A percentile compares a stretch with the other conserved stretches of the same genome.
phyloP scores from a whole-genome alignment of 768 basidiomycete species.

The Mycena indigotica region DNA sequence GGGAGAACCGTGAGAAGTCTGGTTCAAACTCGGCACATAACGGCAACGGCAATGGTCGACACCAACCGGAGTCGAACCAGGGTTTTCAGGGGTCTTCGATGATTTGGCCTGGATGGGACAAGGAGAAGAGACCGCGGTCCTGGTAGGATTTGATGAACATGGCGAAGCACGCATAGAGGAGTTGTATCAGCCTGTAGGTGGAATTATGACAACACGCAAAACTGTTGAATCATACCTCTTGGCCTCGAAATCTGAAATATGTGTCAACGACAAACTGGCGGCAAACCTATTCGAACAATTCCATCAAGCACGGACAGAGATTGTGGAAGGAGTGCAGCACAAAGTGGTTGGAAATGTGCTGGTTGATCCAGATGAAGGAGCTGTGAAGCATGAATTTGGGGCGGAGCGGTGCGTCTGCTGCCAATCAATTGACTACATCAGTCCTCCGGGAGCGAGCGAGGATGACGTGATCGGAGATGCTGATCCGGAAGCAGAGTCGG shows the following conservation, averaged over 20 bases:
- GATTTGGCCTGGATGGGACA: constrained; percentile 6
- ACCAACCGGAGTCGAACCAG: no score
- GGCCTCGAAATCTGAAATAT: not conserved
- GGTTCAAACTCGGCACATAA: no score
- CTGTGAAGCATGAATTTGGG: not conserved
- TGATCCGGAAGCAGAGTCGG: not conserved
- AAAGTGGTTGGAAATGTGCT: constrained; percentile 7
- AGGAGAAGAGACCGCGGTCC: constrained; percentile 13
- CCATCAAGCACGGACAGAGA: not conserved
- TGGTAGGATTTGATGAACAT: constrained; percentile 9
- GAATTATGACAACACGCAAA: constrained; percentile 5
- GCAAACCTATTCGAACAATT: not conserved
- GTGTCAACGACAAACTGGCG: not conserved
- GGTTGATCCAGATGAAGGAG: not conserved
- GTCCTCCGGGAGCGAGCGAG: not conserved
- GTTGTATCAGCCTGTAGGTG: constrained; percentile 15
- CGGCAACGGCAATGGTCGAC: no score
- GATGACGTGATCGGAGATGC: not conserved
- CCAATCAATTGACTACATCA: constrained; percentile 1
- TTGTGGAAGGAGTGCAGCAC: constrained; percentile 4
- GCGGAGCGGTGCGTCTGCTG: constrained; percentile 1
- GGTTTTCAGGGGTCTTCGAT: constrained; percentile 8
- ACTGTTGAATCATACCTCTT: constrained; percentile 2
- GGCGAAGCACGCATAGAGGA: constrained; percentile 2
- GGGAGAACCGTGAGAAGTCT: no score